phyloP scores from a whole-genome alignment of 2,329 filamentous ascomycete species.

The Fonsecaea nubica region DNA sequence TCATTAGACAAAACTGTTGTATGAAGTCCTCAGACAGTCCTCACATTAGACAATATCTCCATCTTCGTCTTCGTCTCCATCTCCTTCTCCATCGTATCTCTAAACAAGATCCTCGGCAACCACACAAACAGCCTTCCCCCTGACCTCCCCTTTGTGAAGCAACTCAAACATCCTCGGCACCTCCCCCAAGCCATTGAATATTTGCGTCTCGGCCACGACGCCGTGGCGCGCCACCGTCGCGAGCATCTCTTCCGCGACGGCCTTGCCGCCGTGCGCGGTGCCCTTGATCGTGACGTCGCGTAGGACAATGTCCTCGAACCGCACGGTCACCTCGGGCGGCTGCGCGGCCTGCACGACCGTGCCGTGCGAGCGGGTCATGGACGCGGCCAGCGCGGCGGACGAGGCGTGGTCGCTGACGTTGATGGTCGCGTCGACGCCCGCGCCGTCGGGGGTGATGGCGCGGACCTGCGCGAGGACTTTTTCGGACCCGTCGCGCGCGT shows the following conservation, averaged over 20 bases:
- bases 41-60: too few species aligned
- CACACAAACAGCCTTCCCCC: constrained; percentile 55
- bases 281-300: constrained; percentile 60
- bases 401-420: constrained; percentile 60
- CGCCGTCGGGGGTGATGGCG: constrained; percentile 52
- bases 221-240: constrained; percentile 53
- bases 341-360: constrained; percentile 65
- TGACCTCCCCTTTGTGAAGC: constrained; percentile 59
- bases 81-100: not conserved
- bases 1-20: too few species aligned
- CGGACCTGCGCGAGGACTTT: constrained; percentile 56
- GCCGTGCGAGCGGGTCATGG: constrained; percentile 66
- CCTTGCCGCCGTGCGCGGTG: constrained; percentile 51
- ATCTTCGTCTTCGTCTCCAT: not conserved
- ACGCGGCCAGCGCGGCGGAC: constrained; percentile 59
- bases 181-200: constrained; percentile 60
- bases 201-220: constrained; percentile 58
- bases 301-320: constrained; percentile 59
- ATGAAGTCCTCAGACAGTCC: too few species aligned
- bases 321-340: constrained; percentile 46
- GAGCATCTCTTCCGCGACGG: constrained; percentile 57
- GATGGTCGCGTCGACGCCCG: constrained; percentile 60
- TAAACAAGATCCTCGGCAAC: constrained; percentile 23
- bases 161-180: constrained; percentile 59
- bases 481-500: constrained; percentile 55